Evolutionary conservation across 345 rosid genomes (phyloP).

Genomic region (Euclidium syriacum): DNA sequence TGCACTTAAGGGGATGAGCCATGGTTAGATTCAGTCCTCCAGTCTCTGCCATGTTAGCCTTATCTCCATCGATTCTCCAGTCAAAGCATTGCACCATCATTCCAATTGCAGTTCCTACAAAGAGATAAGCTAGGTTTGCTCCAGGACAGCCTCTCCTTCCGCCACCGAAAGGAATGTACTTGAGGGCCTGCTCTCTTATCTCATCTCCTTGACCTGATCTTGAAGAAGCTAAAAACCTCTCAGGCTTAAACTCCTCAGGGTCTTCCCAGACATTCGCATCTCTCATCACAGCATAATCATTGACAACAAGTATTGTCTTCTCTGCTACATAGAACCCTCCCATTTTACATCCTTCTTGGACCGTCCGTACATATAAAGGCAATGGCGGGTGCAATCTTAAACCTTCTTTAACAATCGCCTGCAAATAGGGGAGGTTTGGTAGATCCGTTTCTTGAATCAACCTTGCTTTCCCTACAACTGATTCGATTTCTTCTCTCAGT

Average conservation of each 20-base stretch:
- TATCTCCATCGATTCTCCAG: background rate
- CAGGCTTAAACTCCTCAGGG: conserved; percentile 15
- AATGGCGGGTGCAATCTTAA: conserved; percentile 7
- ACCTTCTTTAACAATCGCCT: background rate
- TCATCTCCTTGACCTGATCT: conserved; percentile 7
- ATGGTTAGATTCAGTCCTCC: background rate
- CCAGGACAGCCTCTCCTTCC: conserved; percentile 22
- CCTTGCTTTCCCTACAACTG: conserved; percentile 5
- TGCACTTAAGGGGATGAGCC: conserved; percentile 18
- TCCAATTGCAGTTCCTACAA: background rate
- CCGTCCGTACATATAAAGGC: background rate
- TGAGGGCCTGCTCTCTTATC: background rate
- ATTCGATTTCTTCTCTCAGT: conserved; percentile 16
- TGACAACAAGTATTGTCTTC: conserved; percentile 1
- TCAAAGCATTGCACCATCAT: conserved; percentile 16
- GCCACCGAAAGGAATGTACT: conserved; percentile 3
- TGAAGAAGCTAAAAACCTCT: conserved; percentile 5
- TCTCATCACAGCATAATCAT: conserved; percentile 18
- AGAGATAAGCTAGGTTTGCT: background rate
- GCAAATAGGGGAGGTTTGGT: background rate
- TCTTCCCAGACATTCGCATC: conserved; percentile 14
- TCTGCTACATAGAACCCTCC: conserved; percentile 15
- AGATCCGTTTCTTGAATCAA: conserved; percentile 14
- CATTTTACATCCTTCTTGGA: conserved; percentile 2
- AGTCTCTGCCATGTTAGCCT: conserved; percentile 12